Evolutionary conservation across 2,329 filamentous ascomycete species (phyloP).

Genomic region (Fusarium caatingaense): DNA sequence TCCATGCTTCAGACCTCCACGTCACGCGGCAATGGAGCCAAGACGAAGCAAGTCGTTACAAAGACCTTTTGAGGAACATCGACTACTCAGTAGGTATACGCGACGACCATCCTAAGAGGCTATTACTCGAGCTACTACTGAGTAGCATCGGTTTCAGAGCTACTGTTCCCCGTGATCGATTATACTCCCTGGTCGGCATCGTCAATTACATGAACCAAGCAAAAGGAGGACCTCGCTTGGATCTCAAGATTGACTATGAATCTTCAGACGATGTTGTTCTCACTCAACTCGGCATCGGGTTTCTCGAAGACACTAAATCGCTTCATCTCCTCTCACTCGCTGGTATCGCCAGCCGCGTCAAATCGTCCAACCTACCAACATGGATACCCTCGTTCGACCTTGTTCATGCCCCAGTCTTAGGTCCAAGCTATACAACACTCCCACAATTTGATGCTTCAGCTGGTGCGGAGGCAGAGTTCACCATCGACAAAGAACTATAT

Average conservation of each 20-base stretch:
- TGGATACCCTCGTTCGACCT: background rate
- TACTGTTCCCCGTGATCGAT: background rate
- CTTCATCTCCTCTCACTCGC: background rate
- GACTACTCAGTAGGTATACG: background rate
- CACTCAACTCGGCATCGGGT: background rate
- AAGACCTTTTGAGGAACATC: background rate
- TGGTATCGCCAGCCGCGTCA: background rate
- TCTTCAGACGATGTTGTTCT: background rate
- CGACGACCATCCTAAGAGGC: background rate
- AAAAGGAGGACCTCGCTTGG: background rate
- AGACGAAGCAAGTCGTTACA: background rate
- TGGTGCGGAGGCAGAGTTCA: background rate
- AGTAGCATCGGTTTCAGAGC: background rate
- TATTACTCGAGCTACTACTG: background rate
- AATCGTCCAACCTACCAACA: background rate
- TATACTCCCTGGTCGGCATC: background rate
- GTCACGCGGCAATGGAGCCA: background rate
- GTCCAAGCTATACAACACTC: background rate
- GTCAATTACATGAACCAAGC: background rate
- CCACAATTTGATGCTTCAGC: background rate
- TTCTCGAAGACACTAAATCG: background rate
- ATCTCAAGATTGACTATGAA: background rate
- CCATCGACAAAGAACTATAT: background rate
- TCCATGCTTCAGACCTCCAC: background rate
- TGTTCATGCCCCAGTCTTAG: background rate